Evolutionary conservation across 768 basidiomycete genomes (phyloP).

Genomic region (Dentipellis fragilis): DNA sequence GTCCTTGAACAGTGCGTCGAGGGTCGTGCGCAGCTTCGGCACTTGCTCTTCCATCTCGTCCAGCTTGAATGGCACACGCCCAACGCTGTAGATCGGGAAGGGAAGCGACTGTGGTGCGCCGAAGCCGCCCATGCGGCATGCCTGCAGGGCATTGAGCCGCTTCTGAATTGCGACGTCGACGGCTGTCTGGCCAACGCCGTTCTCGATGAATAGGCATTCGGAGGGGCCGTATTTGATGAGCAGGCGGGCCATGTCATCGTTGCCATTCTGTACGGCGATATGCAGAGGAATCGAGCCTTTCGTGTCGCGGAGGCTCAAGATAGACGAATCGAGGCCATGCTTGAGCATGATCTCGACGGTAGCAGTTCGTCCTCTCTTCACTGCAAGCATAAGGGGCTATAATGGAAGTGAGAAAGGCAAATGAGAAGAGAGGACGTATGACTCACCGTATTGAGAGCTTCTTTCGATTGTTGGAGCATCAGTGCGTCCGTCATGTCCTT

Average conservation of each 20-base stretch:
- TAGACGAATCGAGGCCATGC: slow-evolving; percentile 24
- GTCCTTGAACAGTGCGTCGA: slow-evolving; percentile 6
- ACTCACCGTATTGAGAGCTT: slow-evolving; percentile 35
- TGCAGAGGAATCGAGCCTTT: slow-evolving; percentile 46
- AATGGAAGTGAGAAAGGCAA: neutral
- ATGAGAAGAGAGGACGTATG: neutral
- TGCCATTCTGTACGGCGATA: slow-evolving; percentile 28
- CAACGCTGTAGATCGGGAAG: neutral
- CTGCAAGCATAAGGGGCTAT: slow-evolving; percentile 48
- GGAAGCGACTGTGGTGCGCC: neutral
- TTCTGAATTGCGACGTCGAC: slow-evolving; percentile 17
- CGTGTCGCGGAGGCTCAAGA: slow-evolving; percentile 31
- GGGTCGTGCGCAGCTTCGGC: slow-evolving; percentile 7
- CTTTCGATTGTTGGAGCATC: slow-evolving; percentile 36
- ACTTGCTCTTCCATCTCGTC: slow-evolving; percentile 7
- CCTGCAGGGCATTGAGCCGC: slow-evolving; percentile 3
- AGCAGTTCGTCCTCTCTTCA: slow-evolving; percentile 23
- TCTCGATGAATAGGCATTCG: slow-evolving; percentile 35
- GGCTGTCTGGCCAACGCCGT: slow-evolving; percentile 26
- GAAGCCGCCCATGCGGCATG: neutral
- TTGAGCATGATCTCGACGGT: slow-evolving; percentile 27
- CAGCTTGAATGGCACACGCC: slow-evolving; percentile 1
- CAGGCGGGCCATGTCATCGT: slow-evolving; percentile 25
- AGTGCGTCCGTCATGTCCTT: slow-evolving; percentile 34
- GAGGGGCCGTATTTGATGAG: slow-evolving; percentile 30